Evolutionary conservation across 129 eudicot genomes (phyloP).

Genomic region (Glebionis coronaria): DNA sequence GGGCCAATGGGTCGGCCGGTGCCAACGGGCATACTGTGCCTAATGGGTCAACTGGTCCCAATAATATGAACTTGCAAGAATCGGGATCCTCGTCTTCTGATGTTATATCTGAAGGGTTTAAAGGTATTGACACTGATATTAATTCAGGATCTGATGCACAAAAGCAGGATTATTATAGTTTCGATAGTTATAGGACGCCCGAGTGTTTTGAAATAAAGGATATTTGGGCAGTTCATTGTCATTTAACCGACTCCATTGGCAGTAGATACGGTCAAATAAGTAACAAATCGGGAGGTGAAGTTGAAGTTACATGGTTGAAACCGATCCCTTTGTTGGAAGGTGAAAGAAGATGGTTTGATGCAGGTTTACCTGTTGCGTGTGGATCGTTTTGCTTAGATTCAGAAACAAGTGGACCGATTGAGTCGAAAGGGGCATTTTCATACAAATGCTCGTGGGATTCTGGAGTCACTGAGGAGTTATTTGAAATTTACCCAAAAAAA

Average conservation of each 20-base stretch:
- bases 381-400: conserved; percentile 52
- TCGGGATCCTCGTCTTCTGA: conserved; percentile 49
- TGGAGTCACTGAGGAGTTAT: conserved; percentile 42
- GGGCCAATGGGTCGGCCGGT: conserved; percentile 14
- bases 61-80: conserved; percentile 30
- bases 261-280: conserved; percentile 47
- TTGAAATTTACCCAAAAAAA: conserved; percentile 54
- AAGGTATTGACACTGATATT: conserved; percentile 34
- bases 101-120: conserved; percentile 39
- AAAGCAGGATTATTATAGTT: conserved; percentile 42
- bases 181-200: conserved; percentile 34
- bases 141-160: conserved; percentile 29
- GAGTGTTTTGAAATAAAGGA: conserved; percentile 43
- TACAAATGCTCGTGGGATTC: conserved; percentile 44
- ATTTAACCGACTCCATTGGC: conserved; percentile 31
- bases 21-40: conserved; percentile 19
- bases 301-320: conserved; percentile 45
- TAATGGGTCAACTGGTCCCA: neutral
- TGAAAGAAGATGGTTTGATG: conserved; percentile 65
- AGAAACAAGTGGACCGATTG: conserved; percentile 29
- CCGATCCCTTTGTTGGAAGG: conserved; percentile 45
- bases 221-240: conserved; percentile 56
- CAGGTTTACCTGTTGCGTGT: conserved; percentile 56
- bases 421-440: conserved; percentile 38
- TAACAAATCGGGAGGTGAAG: conserved; percentile 23